Conservation (phyloP, 305 asterid species). For the Andrographis paniculata region DNA sequence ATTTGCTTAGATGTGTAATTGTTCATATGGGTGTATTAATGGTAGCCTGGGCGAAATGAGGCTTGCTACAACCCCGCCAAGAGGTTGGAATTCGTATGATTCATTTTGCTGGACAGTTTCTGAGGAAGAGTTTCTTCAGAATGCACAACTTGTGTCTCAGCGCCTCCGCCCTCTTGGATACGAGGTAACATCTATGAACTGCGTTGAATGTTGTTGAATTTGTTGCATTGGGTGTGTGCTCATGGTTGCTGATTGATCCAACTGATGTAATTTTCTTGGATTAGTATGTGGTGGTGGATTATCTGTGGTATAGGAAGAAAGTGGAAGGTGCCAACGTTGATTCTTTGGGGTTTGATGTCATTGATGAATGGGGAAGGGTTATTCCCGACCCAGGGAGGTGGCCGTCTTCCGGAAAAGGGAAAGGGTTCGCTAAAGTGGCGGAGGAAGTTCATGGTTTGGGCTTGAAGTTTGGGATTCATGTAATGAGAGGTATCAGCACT, state of each 20-base stretch:
- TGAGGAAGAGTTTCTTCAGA: conserved; percentile 69
- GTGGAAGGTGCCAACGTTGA: conserved; percentile 60
- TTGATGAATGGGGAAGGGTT: conserved; percentile 96
- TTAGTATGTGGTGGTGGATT: conserved; percentile 95
- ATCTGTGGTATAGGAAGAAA: conserved; percentile 89
- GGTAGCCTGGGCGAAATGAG: conserved; percentile 36
- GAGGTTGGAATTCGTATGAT: conserved; percentile 97
- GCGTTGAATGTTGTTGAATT: neutral
- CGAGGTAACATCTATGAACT: conserved; percentile 34
- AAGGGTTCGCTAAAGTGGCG: conserved; percentile 64
- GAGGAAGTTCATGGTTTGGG: conserved; percentile 70
- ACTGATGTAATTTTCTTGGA: conserved; percentile 7
- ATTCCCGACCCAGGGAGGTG: conserved; percentile 80
- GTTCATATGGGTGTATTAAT: neutral
- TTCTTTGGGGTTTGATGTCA: conserved; percentile 79
- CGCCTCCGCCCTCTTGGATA: conserved; percentile 56
- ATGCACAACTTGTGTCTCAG: conserved; percentile 61
- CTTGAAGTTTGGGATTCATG: conserved; percentile 88
- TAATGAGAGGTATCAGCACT: conserved; percentile 83
- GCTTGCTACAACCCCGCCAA: conserved; percentile 63
- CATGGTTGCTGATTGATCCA: conserved; percentile 1
- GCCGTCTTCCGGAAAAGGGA: conserved; percentile 77
- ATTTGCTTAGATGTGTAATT: no score
- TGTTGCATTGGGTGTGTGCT: neutral
- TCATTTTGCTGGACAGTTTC: conserved; percentile 86